Conservation (phyloP, 75 land plant genomes). For the Sequoia sempervirens region DNA sequence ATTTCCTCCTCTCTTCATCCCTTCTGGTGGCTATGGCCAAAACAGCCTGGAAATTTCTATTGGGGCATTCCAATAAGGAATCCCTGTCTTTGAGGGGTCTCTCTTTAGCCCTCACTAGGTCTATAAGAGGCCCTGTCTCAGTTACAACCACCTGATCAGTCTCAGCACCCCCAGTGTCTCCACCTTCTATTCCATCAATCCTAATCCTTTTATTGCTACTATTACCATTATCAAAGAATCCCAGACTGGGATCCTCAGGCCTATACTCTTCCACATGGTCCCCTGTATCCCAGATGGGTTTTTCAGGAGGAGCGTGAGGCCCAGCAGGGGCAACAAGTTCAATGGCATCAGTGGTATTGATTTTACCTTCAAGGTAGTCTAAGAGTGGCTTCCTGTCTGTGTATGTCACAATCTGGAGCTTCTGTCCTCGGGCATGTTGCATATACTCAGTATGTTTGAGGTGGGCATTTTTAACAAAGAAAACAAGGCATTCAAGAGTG, state of each 20-base stretch:
- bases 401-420: slow-evolving; percentile 45
- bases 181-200: neutral
- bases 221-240: slow-evolving; percentile 5
- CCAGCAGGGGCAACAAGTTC: slow-evolving; percentile 40
- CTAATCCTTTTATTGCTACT: slow-evolving; percentile 4
- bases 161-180: neutral
- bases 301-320: neutral
- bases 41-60: slow-evolving; percentile 39
- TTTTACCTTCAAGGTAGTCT: slow-evolving; percentile 40
- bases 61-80: slow-evolving; percentile 43
- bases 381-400: slow-evolving; percentile 42
- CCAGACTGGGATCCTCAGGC: slow-evolving; percentile 23
- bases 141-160: neutral
- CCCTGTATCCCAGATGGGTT: slow-evolving; percentile 4
- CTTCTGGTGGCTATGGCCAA: slow-evolving; percentile 21
- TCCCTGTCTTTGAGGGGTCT: slow-evolving; percentile 50
- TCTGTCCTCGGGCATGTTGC: slow-evolving; percentile 41
- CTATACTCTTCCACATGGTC: slow-evolving; percentile 20
- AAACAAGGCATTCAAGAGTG: slow-evolving; percentile 48
- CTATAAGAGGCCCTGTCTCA: slow-evolving; percentile 14
- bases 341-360: slow-evolving; percentile 44
- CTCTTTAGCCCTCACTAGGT: slow-evolving; percentile 33
- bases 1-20: slow-evolving; percentile 32
- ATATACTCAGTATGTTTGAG: slow-evolving; percentile 53
- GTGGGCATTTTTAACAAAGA: slow-evolving; percentile 39